Conservation (phyloP, 345 rosid genomes). For the Aurinia saxatilis region DNA sequence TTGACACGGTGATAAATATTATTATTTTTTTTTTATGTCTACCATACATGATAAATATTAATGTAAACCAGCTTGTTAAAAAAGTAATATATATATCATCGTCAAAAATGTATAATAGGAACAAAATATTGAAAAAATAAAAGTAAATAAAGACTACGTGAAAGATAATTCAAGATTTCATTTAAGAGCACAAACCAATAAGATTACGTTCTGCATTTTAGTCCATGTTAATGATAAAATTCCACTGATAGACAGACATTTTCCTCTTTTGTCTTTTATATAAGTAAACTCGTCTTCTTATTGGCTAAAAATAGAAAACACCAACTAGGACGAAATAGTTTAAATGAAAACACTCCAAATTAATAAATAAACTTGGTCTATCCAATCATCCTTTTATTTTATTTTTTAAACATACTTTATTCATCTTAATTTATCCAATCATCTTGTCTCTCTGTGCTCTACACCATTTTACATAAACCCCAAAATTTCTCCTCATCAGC, state of each 20-base stretch:
- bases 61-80: too few species aligned
- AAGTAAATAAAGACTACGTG: background rate
- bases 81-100: too few species aligned
- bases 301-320: slow-evolving; percentile 26
- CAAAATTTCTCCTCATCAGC: slow-evolving; percentile 15
- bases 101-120: too few species aligned
- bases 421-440: slow-evolving; percentile 29
- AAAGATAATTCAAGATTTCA: slow-evolving; percentile 1
- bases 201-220: background rate
- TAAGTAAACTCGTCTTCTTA: slow-evolving; percentile 6
- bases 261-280: slow-evolving; percentile 4
- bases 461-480: slow-evolving; percentile 29
- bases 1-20: too few species aligned
- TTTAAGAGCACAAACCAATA: background rate
- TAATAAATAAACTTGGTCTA: slow-evolving; percentile 12
- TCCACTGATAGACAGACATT: background rate
- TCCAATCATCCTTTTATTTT: slow-evolving; percentile 33
- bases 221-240: slow-evolving; percentile 2
- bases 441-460: slow-evolving; percentile 16
- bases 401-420: too few species aligned
- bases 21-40: too few species aligned
- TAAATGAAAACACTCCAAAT: slow-evolving; percentile 4
- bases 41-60: too few species aligned
- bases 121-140: too few species aligned
- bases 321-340: slow-evolving; percentile 16